Evolutionary conservation across 1,284 basidiomycete genomes (phyloP).

Genomic region (Pyrrhoderma lamaoense): DNA sequence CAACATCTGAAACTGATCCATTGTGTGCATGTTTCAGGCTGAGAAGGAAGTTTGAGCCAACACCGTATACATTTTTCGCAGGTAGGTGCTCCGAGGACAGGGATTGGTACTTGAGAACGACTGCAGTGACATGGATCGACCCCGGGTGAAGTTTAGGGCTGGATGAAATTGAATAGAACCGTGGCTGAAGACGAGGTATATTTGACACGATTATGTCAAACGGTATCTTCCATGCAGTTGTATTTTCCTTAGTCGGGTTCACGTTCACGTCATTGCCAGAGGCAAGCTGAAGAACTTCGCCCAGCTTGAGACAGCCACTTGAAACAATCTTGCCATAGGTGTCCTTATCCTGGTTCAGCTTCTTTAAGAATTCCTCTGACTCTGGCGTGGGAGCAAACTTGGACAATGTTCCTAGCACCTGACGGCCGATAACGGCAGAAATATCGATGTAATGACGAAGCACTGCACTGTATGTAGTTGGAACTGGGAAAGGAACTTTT

Average conservation of each 20-base stretch:
- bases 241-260: constrained; percentile 56
- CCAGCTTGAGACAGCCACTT: constrained; percentile 82
- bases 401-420: constrained; percentile 81
- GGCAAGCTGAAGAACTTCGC: constrained; percentile 85
- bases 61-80: constrained; percentile 71
- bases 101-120: constrained; percentile 88
- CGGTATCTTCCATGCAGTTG: constrained; percentile 86
- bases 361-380: constrained; percentile 69
- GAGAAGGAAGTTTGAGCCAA: constrained; percentile 87
- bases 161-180: constrained; percentile 98
- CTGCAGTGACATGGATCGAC: constrained; percentile 90
- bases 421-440: constrained; percentile 87
- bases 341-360: constrained; percentile 83
- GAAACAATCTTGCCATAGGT: constrained; percentile 72
- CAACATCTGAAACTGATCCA: constrained; percentile 40
- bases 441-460: constrained; percentile 98
- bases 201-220: constrained; percentile 95
- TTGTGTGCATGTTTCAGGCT: constrained; percentile 80
- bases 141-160: constrained; percentile 87
- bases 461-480: constrained; percentile 91
- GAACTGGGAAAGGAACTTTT: constrained; percentile 97
- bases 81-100: constrained; percentile 42
- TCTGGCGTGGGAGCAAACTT: constrained; percentile 83
- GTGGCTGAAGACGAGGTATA: constrained; percentile 88
- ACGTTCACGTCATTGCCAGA: constrained; percentile 68